These are phyloP conservation scores for Chlamydomonas sphaeroides DNA, from an alignment of 139 green algal species.

Conservation along the genomic window DNA sequence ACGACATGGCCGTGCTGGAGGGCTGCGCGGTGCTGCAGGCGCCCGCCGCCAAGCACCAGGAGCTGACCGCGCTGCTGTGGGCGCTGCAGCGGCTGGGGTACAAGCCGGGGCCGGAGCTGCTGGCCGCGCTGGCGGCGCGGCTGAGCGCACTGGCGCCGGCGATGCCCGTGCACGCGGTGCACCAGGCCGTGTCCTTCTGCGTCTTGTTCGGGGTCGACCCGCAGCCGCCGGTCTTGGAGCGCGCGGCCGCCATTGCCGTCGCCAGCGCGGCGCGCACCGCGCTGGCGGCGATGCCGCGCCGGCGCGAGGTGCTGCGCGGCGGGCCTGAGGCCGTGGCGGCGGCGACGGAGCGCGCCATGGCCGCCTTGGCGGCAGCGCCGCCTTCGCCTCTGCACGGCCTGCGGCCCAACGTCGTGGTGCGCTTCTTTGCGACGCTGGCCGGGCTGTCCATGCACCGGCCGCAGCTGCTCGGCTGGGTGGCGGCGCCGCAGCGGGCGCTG, in stretches of 20 bases:
- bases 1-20: background rate
- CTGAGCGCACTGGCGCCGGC: background rate
- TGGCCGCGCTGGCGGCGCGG: background rate
- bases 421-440: background rate
- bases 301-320: background rate
- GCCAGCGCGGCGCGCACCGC: background rate
- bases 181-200: background rate
- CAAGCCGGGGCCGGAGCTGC: background rate
- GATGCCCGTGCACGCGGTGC: background rate
- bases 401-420: background rate
- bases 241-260: background rate
- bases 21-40: constrained; percentile 10
- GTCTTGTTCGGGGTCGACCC: background rate
- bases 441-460: background rate
- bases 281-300: background rate
- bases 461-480: background rate
- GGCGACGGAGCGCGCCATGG: background rate
- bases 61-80: constrained; percentile 26
- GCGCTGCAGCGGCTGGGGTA: constrained; percentile 20
- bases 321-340: background rate
- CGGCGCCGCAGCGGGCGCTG: background rate
- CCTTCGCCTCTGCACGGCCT: background rate
- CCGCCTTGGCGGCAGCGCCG: background rate
- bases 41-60: constrained; percentile 5
- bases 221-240: background rate